phyloP scores from a whole-genome alignment of 345 rosid species.

The Salix dunnii region DNA sequence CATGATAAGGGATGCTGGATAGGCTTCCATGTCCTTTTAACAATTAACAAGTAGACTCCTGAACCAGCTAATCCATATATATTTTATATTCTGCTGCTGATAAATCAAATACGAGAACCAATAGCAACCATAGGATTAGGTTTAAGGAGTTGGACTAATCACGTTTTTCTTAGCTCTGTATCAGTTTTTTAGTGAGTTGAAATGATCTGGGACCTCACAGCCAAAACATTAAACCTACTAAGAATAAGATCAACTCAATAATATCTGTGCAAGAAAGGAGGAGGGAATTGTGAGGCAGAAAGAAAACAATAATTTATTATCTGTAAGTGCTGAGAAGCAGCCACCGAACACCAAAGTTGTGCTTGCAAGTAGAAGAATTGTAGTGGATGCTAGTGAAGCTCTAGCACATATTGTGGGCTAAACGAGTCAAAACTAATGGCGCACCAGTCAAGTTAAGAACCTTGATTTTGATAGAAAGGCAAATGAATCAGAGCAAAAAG shows the following conservation, averaged over 20 bases:
- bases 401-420: not conserved
- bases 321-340: not conserved
- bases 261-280: not conserved
- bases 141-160: not conserved
- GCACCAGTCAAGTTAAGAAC: constrained; percentile 41
- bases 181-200: not conserved
- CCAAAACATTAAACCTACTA: not conserved
- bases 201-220: not conserved
- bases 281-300: not conserved
- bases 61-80: not conserved
- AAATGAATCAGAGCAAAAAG: constrained; percentile 82
- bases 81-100: not conserved
- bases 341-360: not conserved
- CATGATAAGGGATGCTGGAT: not conserved
- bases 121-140: not conserved
- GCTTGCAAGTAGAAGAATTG: not conserved
- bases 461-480: constrained; percentile 63
- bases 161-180: not conserved
- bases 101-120: not conserved
- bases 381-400: not conserved
- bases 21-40: not conserved
- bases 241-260: not conserved
- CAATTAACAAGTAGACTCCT: not conserved
- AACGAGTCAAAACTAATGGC: constrained; percentile 37
- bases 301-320: not conserved